Percentiles rank a stretch among this genome's conserved stretches.
phyloP scores from a whole-genome alignment of 306 rosid genomes.

The Herpetospermum pedunculosum region DNA sequence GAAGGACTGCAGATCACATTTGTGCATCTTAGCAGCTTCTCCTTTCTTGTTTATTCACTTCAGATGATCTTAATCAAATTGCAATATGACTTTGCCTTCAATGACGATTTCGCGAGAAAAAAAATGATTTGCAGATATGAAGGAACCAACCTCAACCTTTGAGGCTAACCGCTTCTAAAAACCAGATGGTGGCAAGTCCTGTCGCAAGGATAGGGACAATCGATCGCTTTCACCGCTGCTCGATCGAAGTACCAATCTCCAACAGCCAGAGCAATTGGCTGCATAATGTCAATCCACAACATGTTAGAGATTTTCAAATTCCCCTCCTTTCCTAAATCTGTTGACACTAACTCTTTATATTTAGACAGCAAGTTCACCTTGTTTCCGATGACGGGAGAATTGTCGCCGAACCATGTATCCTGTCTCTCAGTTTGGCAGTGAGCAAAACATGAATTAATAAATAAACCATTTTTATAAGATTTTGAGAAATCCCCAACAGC shows the following conservation, averaged over 20 bases:
- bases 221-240: constrained; percentile 50
- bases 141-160: background rate
- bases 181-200: constrained; percentile 71
- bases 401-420: constrained; percentile 84
- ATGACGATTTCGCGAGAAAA: background rate
- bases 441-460: constrained; percentile 78
- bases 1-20: constrained; percentile 5
- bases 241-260: constrained; percentile 92
- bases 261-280: constrained; percentile 79
- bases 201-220: constrained; percentile 89
- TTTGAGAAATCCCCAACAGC: constrained; percentile 38
- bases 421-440: constrained; percentile 94
- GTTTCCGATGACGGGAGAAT: constrained; percentile 56
- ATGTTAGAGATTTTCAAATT: constrained; percentile 6
- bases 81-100: background rate
- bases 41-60: constrained; percentile 1
- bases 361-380: constrained; percentile 34
- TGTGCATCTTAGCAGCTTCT: background rate
- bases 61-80: constrained; percentile 6
- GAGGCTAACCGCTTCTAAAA: constrained; percentile 25
- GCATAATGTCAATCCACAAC: constrained; percentile 15
- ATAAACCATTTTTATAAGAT: constrained; percentile 55
- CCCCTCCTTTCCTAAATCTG: background rate
- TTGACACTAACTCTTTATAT: too few species aligned
- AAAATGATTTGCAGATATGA: background rate